A percentile compares a stretch with the other conserved stretches of the same genome.
Evolutionary conservation across 73 alveolate species (phyloP).

Genomic region (Paramecium sexaurelia): DNA sequence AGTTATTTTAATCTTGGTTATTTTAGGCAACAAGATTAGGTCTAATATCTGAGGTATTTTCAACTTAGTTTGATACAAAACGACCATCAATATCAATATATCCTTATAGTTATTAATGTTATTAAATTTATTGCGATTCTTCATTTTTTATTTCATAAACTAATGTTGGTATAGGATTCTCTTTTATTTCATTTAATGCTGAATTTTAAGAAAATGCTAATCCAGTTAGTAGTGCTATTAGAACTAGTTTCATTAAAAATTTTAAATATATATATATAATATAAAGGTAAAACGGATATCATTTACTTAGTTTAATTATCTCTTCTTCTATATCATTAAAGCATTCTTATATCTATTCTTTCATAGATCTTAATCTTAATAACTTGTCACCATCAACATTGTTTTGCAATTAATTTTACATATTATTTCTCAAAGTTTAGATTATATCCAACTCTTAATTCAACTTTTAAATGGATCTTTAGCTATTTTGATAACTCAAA

Average conservation of each 20-base stretch:
- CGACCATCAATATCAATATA: conserved; percentile 16
- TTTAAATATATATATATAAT: neutral
- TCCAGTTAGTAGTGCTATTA: neutral
- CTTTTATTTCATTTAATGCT: neutral
- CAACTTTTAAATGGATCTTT: neutral
- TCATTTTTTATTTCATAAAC: neutral
- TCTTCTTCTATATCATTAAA: conserved; percentile 22
- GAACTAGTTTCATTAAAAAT: neutral
- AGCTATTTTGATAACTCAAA: neutral
- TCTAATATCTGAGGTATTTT: neutral
- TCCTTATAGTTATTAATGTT: neutral
- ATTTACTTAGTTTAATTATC: neutral
- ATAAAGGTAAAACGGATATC: neutral
- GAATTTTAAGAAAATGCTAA: neutral
- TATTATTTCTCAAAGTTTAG: neutral
- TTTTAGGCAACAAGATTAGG: neutral
- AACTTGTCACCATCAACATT: neutral
- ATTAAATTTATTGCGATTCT: neutral
- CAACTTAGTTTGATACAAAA: neutral
- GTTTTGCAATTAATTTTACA: neutral
- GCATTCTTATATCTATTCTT: neutral
- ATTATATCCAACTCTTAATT: neutral
- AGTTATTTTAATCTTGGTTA: neutral
- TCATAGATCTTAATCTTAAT: neutral
- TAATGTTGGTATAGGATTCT: neutral